These are phyloP conservation scores for Neurospora crassa DNA, from an alignment of 2,329 filamentous ascomycete species.

Conservation along the genomic window DNA sequence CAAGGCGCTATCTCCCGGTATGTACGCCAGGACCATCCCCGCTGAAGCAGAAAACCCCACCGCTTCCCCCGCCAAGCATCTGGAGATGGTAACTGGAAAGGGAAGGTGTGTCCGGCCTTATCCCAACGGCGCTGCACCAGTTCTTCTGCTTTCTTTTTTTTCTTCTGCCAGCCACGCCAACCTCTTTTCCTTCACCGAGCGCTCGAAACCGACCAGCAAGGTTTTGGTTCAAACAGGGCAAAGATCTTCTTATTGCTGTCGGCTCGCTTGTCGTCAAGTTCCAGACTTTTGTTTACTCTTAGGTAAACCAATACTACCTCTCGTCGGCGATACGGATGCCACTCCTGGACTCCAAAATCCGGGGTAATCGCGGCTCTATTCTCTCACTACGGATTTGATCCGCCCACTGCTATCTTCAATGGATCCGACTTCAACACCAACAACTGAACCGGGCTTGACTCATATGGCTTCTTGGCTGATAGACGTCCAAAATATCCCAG, in stretches of 20 bases:
- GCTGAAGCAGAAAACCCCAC: not conserved
- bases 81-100: not conserved
- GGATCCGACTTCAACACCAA: not conserved
- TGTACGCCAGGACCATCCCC: not conserved
- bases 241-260: not conserved
- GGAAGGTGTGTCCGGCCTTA: not conserved
- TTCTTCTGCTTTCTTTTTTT: not conserved
- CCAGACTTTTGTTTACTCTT: not conserved
- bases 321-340: not conserved
- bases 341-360: not conserved
- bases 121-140: not conserved
- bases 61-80: not conserved
- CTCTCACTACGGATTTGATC: not conserved
- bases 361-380: not conserved
- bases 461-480: not conserved
- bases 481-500: not conserved
- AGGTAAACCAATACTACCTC: not conserved
- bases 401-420: not conserved
- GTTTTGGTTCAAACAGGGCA: not conserved
- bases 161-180: not conserved
- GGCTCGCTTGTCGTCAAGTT: not conserved
- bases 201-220: not conserved
- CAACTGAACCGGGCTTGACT: not conserved
- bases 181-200: not conserved
- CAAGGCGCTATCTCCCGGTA: not conserved